Conservation (phyloP, 148 eudicot species). For the Heliamphora exappendiculata region DNA sequence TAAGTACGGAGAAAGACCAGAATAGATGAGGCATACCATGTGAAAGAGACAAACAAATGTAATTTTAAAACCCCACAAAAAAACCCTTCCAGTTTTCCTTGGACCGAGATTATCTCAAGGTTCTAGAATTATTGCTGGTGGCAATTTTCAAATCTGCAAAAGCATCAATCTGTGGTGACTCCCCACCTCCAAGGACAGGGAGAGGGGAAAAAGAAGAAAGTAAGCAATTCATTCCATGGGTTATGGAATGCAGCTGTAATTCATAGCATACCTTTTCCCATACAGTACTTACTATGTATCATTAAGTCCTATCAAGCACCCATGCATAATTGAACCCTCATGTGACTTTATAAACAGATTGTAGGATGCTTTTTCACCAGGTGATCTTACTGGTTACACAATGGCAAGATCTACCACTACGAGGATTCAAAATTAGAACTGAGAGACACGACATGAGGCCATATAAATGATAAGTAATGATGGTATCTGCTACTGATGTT, state of each 20-base stretch:
- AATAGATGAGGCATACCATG: no score
- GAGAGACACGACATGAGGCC: not conserved
- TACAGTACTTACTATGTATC: not conserved
- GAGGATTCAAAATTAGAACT: not conserved
- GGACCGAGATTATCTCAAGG: no score
- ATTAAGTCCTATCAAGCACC: not conserved
- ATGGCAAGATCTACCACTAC: not conserved
- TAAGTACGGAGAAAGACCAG: no score
- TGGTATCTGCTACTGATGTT: not conserved
- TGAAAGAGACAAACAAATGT: no score
- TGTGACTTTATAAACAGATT: not conserved
- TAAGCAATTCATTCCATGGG: no score
- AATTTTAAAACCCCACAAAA: no score
- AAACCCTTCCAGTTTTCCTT: no score
- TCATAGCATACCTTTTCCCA: not conserved
- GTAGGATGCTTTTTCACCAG: not conserved
- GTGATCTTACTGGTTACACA: not conserved
- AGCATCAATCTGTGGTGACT: no score
- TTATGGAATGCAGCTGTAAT: not conserved
- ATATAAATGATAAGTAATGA: not conserved
- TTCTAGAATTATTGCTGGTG: no score
- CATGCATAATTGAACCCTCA: not conserved
- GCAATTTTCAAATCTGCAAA: no score
- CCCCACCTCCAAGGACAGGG: no score
- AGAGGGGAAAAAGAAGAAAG: no score